These are phyloP conservation scores for Fusarium penzigii DNA, from an alignment of 2,329 filamentous ascomycete species.

Conservation along the genomic window DNA sequence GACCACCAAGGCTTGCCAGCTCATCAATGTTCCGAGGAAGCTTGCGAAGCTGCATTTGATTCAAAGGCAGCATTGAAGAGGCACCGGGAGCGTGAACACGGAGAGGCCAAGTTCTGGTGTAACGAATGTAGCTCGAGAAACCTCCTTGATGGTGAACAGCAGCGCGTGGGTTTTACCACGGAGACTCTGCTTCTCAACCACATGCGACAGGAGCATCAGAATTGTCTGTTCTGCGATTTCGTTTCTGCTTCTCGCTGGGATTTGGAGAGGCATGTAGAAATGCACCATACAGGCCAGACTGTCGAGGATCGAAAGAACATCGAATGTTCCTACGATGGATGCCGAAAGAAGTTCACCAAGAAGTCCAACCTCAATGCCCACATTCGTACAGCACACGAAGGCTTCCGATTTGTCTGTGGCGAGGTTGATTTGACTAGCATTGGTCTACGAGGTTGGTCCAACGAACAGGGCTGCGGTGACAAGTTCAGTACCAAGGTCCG, in stretches of 20 bases:
- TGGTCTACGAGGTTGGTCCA: conserved; percentile 65
- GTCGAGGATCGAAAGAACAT: conserved; percentile 66
- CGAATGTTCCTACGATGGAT: conserved; percentile 67
- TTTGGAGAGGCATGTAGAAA: conserved; percentile 76
- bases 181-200: conserved; percentile 72
- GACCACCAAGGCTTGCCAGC: conserved; percentile 73
- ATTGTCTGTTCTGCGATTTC: conserved; percentile 74
- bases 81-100: conserved; percentile 72
- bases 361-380: conserved; percentile 82
- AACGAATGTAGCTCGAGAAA: conserved; percentile 61
- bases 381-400: conserved; percentile 74
- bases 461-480: conserved; percentile 69
- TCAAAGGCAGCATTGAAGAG: conserved; percentile 69
- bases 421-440: conserved; percentile 59
- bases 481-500: conserved; percentile 75
- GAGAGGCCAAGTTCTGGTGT: conserved; percentile 72
- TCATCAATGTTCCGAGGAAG: conserved; percentile 64
- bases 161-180: conserved; percentile 66
- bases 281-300: conserved; percentile 66
- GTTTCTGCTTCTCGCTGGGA: conserved; percentile 67
- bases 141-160: conserved; percentile 40
- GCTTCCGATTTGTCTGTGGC: conserved; percentile 78
- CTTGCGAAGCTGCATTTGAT: conserved; percentile 72
- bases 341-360: conserved; percentile 77
- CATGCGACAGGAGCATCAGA: conserved; percentile 69